Conservation (phyloP, 345 rosid genomes). For the Moringa oleifera region DNA sequence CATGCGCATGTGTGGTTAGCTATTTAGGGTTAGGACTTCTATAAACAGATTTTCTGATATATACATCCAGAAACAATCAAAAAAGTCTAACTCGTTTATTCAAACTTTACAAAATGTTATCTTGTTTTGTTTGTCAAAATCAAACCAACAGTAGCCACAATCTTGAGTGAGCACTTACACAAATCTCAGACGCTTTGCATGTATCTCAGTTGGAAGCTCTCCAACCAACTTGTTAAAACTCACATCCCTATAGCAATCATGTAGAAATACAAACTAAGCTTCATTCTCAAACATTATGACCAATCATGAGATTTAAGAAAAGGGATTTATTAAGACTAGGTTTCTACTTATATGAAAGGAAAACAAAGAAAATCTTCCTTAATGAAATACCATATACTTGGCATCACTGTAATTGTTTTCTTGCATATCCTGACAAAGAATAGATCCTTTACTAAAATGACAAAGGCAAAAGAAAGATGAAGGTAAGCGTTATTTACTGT, state of each 20-base stretch:
- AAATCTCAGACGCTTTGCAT: constrained; percentile 28
- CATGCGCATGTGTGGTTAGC: too few relatives aligned
- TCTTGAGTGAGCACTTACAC: constrained; percentile 32
- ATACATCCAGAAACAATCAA: neutral
- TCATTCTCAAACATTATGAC: neutral
- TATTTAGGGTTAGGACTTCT: too few relatives aligned
- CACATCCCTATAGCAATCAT: constrained; percentile 42
- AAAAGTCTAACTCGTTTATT: neutral
- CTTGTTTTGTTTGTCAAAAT: neutral
- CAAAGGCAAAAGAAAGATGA: too few relatives aligned
- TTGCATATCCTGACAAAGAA: too few relatives aligned
- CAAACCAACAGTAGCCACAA: neutral
- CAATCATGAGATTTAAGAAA: neutral
- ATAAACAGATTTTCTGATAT: neutral
- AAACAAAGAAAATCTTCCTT: neutral
- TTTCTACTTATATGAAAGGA: neutral
- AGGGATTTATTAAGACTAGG: too few relatives aligned
- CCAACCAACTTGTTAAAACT: constrained; percentile 60
- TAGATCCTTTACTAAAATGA: neutral
- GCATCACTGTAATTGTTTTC: too few relatives aligned
- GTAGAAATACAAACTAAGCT: neutral
- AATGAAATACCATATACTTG: neutral
- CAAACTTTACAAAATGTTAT: neutral
- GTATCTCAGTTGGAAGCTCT: constrained; percentile 31
- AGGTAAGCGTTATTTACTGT: too few relatives aligned